These are phyloP conservation scores for Aspergillus amoenus DNA, from an alignment of 2,329 filamentous ascomycete species.

Conservation along the genomic window DNA sequence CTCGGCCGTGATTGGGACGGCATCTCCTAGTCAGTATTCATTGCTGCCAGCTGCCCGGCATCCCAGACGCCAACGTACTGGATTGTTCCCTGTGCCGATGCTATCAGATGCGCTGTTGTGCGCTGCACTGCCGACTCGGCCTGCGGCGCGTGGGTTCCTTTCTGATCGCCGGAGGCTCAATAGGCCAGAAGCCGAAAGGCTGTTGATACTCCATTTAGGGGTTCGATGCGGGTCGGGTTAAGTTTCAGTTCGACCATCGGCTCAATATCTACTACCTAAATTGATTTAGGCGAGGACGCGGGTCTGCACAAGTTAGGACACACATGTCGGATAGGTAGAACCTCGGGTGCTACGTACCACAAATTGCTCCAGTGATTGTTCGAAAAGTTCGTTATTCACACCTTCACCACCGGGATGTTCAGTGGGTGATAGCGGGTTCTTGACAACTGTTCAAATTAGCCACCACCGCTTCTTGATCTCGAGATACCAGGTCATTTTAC, in stretches of 20 bases:
- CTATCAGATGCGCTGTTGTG: background rate
- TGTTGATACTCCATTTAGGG: background rate
- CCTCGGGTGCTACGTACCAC: conserved; percentile 38
- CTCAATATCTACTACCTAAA: background rate
- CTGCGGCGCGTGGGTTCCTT: background rate
- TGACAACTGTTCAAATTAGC: conserved; percentile 51
- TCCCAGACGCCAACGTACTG: background rate
- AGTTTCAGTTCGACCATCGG: background rate
- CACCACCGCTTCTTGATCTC: background rate
- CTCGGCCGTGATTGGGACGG: background rate
- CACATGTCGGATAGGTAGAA: conserved; percentile 16
- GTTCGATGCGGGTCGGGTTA: background rate
- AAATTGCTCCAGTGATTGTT: conserved; percentile 55
- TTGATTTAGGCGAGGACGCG: conserved; percentile 30
- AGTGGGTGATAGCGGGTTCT: conserved; percentile 61
- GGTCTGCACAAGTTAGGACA: conserved; percentile 25
- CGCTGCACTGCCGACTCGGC: background rate
- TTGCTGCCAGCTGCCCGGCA: background rate
- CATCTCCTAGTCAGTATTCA: background rate
- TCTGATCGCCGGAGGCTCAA: background rate
- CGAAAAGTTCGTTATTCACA: conserved; percentile 65
- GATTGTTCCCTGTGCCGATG: background rate
- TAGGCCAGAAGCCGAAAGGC: background rate
- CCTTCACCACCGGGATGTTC: conserved; percentile 63
- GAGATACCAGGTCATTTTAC: conserved; percentile 42